Conservation (phyloP, 2,329 filamentous ascomycete species). For the Fusarium torulosum region DNA sequence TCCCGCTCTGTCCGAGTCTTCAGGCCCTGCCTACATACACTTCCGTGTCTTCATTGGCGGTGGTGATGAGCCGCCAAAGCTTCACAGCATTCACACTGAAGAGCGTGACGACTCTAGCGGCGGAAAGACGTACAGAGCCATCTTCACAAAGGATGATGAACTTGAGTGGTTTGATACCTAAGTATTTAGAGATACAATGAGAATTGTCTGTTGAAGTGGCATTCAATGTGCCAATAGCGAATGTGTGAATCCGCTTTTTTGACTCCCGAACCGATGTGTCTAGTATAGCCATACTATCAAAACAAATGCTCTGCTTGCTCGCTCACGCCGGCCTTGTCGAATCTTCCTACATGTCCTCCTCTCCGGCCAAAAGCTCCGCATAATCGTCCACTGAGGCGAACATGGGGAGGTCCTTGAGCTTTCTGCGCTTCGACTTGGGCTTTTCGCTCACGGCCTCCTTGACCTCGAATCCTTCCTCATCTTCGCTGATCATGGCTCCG, state of each 20-base stretch:
- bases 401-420: conserved; percentile 88
- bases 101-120: conserved; percentile 95
- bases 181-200: conserved; percentile 15
- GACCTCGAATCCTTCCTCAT: conserved; percentile 65
- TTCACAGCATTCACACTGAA: conserved; percentile 91
- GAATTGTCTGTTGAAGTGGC: conserved; percentile 21
- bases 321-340: conserved; percentile 8
- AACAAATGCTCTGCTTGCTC: conserved; percentile 30
- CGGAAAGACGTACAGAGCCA: conserved; percentile 92
- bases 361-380: conserved; percentile 82
- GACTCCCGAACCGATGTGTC: conserved; percentile 31
- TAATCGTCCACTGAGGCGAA: conserved; percentile 97
- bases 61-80: conserved; percentile 81
- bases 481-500: conserved; percentile 57
- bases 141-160: conserved; percentile 90
- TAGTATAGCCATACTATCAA: conserved; percentile 33
- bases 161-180: conserved; percentile 73
- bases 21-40: conserved; percentile 79
- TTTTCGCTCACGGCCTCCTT: conserved; percentile 70
- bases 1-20: conserved; percentile 54
- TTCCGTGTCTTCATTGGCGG: conserved; percentile 92
- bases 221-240: conserved; percentile 8
- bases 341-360: conserved; percentile 64
- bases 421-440: conserved; percentile 75
- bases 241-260: conserved; percentile 33